Conservation (phyloP, 2,329 filamentous ascomycete genomes). For the Chaetomium sp. region DNA sequence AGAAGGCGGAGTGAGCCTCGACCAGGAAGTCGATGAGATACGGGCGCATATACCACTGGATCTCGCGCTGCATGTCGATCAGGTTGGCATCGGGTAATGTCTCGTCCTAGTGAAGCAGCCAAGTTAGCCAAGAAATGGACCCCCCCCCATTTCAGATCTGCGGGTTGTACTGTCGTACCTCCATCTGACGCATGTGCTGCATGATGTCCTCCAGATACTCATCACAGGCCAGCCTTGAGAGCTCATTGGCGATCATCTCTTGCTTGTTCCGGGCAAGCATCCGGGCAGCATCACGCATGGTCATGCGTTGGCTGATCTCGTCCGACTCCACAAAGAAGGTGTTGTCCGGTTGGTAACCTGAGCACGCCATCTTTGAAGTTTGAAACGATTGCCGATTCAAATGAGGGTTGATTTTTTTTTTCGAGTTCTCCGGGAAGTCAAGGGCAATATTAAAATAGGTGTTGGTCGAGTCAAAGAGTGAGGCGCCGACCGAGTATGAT, state of each 20-base stretch:
- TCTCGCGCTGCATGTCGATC: conserved; percentile 98
- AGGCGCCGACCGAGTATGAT: conserved; percentile 38
- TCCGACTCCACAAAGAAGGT: conserved; percentile 53
- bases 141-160: not conserved
- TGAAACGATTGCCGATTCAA: conserved; percentile 22
- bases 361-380: conserved; percentile 27
- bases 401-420: conserved; percentile 17
- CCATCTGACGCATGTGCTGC: conserved; percentile 92
- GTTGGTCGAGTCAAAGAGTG: conserved; percentile 31
- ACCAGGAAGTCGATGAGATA: conserved; percentile 98
- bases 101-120: conserved; percentile 49
- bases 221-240: conserved; percentile 76
- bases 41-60: conserved; percentile 99
- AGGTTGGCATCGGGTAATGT: conserved; percentile 93
- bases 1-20: conserved; percentile 93
- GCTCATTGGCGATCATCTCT: conserved; percentile 80
- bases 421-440: conserved; percentile 26
- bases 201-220: conserved; percentile 94
- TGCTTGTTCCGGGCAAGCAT: conserved; percentile 76
- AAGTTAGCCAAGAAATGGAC: conserved; percentile 8
- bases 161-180: conserved; percentile 46
- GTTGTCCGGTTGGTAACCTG: conserved; percentile 34
- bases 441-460: conserved; percentile 19
- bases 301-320: conserved; percentile 50
- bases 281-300: conserved; percentile 68